A percentile compares a stretch with the other conserved stretches of the same genome.
phyloP scores from a whole-genome alignment of 2,329 filamentous ascomycete species.

The Aspergillus tanneri region DNA sequence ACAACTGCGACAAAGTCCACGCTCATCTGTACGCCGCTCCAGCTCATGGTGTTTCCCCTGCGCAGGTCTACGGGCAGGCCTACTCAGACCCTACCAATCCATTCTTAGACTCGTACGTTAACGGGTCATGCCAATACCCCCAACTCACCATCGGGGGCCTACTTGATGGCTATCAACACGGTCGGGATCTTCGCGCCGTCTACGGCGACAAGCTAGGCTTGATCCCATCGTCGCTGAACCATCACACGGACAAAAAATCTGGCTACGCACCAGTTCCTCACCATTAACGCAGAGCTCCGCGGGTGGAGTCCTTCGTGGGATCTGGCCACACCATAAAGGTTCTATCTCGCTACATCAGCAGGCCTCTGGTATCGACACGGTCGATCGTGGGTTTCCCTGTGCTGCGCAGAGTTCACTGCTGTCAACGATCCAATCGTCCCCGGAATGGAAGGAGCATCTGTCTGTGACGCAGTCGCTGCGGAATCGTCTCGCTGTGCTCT shows the following conservation, averaged over 20 bases:
- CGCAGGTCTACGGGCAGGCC: slow-evolving; percentile 38
- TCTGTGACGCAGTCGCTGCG: slow-evolving; percentile 32
- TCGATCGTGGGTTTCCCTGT: slow-evolving; percentile 40
- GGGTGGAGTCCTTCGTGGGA: slow-evolving; percentile 39
- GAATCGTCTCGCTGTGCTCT: slow-evolving; percentile 30
- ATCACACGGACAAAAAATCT: slow-evolving; percentile 27
- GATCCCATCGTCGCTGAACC: slow-evolving; percentile 30
- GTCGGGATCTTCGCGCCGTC: slow-evolving; percentile 34
- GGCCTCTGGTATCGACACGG: slow-evolving; percentile 36
- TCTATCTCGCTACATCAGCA: slow-evolving; percentile 40
- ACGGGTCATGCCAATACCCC: slow-evolving; percentile 40
- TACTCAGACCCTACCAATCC: slow-evolving; percentile 39
- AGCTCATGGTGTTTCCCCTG: slow-evolving; percentile 18
- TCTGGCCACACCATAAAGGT: slow-evolving; percentile 36
- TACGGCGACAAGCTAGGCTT: slow-evolving; percentile 35
- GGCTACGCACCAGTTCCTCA: slow-evolving; percentile 40
- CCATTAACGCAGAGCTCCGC: slow-evolving; percentile 39
- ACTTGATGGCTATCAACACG: slow-evolving; percentile 40
- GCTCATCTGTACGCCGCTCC: slow-evolving; percentile 38
- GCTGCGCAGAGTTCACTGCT: slow-evolving; percentile 25
- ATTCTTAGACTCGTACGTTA: slow-evolving; percentile 31
- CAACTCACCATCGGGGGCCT: slow-evolving; percentile 42
- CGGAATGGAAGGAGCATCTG: slow-evolving; percentile 39
- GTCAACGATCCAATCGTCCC: slow-evolving; percentile 27
- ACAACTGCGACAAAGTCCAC: slow-evolving; percentile 38